A percentile compares a stretch with the other conserved stretches of the same genome.
phyloP scores from a whole-genome alignment of 179 eudicot species.

The Silene noctiflora region DNA sequence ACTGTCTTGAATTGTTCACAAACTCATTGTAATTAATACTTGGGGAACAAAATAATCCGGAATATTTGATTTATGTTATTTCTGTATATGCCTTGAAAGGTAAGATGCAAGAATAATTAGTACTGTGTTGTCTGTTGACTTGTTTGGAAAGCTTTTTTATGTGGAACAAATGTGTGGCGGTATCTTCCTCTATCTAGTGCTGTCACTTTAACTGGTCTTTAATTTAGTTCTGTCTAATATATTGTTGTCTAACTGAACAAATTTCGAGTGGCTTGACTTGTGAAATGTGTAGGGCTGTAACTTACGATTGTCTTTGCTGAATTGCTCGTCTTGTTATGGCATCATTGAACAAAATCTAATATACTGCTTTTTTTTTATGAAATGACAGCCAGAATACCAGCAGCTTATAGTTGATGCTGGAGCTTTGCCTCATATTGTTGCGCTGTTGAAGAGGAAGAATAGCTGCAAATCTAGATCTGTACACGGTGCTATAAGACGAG shows the following conservation, averaged over 20 bases:
- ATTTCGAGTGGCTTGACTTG: background rate
- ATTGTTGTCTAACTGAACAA: background rate
- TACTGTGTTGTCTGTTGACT: background rate
- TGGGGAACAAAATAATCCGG: background rate
- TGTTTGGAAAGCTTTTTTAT: background rate
- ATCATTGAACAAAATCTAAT: background rate
- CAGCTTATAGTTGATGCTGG: slow-evolving; percentile 88
- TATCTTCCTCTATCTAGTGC: background rate
- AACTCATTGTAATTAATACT: background rate
- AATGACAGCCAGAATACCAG: slow-evolving; percentile 87
- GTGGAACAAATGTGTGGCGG: background rate
- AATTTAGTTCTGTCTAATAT: background rate
- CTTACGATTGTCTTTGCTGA: background rate
- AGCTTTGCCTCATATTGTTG: slow-evolving; percentile 72
- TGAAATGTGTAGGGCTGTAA: background rate
- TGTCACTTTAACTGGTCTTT: background rate
- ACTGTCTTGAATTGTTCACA: background rate
- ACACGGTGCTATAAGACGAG: slow-evolving; percentile 72
- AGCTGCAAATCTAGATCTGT: slow-evolving; percentile 54
- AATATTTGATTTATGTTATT: background rate
- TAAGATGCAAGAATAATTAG: background rate
- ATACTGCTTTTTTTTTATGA: background rate
- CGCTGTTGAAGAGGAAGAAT: slow-evolving; percentile 55
- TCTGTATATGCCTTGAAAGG: background rate
- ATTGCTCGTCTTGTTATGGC: background rate